Percentiles rank a stretch among this genome's conserved stretches.
Conservation (phyloP, 805 yeast genomes). For the Candida piceae region DNA sequence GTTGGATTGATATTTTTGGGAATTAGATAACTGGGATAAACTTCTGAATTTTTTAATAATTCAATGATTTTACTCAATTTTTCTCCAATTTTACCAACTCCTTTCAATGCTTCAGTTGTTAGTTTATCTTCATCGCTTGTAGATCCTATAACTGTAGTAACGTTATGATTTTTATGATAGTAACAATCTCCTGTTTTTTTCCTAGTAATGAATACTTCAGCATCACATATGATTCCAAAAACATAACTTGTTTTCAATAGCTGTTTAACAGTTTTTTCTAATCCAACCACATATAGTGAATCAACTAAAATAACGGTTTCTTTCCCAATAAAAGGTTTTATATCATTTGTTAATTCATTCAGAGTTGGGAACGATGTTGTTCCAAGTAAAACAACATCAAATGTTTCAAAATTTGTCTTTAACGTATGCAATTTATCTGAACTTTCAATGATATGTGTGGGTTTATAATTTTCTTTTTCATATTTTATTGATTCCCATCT, state of each 20-base stretch:
- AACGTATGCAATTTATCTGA: slow-evolving; percentile 4
- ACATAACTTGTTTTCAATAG: slow-evolving; percentile 10
- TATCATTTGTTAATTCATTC: slow-evolving; percentile 2
- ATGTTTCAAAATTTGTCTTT: slow-evolving; percentile 4
- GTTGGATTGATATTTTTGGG: slow-evolving; percentile 25
- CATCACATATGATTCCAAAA: slow-evolving; percentile 24
- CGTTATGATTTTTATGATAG: slow-evolving; percentile 19
- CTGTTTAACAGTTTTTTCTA: slow-evolving; percentile 15
- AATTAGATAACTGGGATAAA: slow-evolving; percentile 21
- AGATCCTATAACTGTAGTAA: slow-evolving; percentile 24
- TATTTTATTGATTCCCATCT: slow-evolving; percentile 16
- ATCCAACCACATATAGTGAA: slow-evolving; percentile 17
- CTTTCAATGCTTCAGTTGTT: slow-evolving; percentile 13
- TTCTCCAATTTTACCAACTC: slow-evolving; percentile 16
- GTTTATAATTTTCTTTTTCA: slow-evolving; percentile 12
- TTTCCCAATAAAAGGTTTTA: slow-evolving; percentile 6
- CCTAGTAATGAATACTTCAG: slow-evolving; percentile 16
- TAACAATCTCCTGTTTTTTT: slow-evolving; percentile 9
- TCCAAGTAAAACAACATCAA: slow-evolving; percentile 22
- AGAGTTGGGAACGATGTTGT: slow-evolving; percentile 10
- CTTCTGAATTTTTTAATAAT: slow-evolving; percentile 19
- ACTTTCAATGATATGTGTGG: slow-evolving; percentile 5
- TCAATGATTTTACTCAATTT: slow-evolving; percentile 17
- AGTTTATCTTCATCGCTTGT: slow-evolving; percentile 6
- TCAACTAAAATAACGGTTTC: slow-evolving; percentile 25